Percentiles rank a stretch among this genome's conserved stretches.
Conservation (phyloP, 1,284 basidiomycete species). For the Ustilago cynodontis region DNA sequence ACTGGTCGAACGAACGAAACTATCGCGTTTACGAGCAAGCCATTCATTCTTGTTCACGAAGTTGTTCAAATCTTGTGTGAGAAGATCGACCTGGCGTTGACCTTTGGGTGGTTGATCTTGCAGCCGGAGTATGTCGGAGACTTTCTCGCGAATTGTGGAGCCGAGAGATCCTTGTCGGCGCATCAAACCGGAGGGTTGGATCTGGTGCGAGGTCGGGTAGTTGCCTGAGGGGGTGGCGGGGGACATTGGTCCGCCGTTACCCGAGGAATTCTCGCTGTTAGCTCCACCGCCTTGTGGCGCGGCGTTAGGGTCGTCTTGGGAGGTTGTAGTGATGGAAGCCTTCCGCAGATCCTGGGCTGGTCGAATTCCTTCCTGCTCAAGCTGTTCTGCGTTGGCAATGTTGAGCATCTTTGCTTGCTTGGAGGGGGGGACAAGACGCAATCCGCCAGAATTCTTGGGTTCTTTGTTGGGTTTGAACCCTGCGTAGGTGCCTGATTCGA, state of each 20-base stretch:
- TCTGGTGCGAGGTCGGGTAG: slow-evolving; percentile 24
- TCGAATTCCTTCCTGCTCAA: slow-evolving; percentile 45
- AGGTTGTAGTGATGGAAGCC: slow-evolving; percentile 8
- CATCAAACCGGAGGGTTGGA: slow-evolving; percentile 27
- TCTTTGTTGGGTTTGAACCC: slow-evolving; percentile 61
- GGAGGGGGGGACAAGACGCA: slow-evolving; percentile 57
- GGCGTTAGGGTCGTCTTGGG: slow-evolving; percentile 1
- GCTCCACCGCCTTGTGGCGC: slow-evolving; percentile 6
- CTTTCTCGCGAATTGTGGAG: slow-evolving; percentile 46
- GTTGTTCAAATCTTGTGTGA: slow-evolving; percentile 50
- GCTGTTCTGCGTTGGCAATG: slow-evolving; percentile 20
- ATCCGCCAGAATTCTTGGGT: slow-evolving; percentile 52
- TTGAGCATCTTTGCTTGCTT: slow-evolving; percentile 53
- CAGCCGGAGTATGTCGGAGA: slow-evolving; percentile 49
- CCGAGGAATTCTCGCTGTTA: slow-evolving; percentile 19
- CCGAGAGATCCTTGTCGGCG: slow-evolving; percentile 42
- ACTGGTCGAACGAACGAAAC: slow-evolving; percentile 22
- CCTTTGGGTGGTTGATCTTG: slow-evolving; percentile 53
- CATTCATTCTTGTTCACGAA: slow-evolving; percentile 59
- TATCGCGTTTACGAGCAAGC: slow-evolving; percentile 45
- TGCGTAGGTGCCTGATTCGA: slow-evolving; percentile 60
- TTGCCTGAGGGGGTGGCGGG: slow-evolving; percentile 28
- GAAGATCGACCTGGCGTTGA: slow-evolving; percentile 47
- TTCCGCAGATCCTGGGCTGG: slow-evolving; percentile 37
- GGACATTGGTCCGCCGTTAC: slow-evolving; percentile 27